These are phyloP conservation scores for Kurtzmaniella fragi DNA, from an alignment of 805 yeast species.

Conservation along the genomic window DNA sequence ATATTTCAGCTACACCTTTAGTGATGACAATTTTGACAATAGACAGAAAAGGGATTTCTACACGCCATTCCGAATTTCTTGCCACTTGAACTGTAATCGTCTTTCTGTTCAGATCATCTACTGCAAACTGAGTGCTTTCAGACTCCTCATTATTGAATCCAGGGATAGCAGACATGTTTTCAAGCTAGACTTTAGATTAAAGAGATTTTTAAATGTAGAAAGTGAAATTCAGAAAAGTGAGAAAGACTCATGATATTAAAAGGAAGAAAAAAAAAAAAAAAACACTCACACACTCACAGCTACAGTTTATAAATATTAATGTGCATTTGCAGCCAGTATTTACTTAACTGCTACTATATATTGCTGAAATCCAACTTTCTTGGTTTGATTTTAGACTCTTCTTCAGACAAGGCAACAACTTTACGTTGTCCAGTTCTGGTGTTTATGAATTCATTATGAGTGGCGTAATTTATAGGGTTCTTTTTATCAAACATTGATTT, in stretches of 20 bases:
- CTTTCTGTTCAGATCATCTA: constrained; percentile 1
- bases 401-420: constrained; percentile 25
- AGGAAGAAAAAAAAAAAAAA: background rate
- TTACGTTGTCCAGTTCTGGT: constrained; percentile 33
- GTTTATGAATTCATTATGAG: constrained; percentile 27
- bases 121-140: background rate
- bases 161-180: constrained; percentile 9
- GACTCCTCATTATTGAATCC: constrained; percentile 8
- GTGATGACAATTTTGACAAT: constrained; percentile 46
- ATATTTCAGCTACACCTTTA: constrained; percentile 80
- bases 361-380: constrained; percentile 27
- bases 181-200: too few relatives aligned
- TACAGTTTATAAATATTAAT: too few relatives aligned
- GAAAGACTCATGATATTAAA: background rate
- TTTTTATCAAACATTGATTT: background rate
- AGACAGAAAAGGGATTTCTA: constrained; percentile 56
- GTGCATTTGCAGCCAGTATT: too few relatives aligned
- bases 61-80: constrained; percentile 65
- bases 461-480: constrained; percentile 12
- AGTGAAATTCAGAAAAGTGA: background rate
- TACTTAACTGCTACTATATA: too few relatives aligned
- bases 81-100: constrained; percentile 21
- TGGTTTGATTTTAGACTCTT: constrained; percentile 33
- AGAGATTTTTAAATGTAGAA: too few relatives aligned
- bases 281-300: too few relatives aligned